Evolutionary conservation across 2,329 filamentous ascomycete genomes (phyloP), one percentile per base, ranked within the genome.

Genomic region (Neocucurbitaria cava): DNA sequence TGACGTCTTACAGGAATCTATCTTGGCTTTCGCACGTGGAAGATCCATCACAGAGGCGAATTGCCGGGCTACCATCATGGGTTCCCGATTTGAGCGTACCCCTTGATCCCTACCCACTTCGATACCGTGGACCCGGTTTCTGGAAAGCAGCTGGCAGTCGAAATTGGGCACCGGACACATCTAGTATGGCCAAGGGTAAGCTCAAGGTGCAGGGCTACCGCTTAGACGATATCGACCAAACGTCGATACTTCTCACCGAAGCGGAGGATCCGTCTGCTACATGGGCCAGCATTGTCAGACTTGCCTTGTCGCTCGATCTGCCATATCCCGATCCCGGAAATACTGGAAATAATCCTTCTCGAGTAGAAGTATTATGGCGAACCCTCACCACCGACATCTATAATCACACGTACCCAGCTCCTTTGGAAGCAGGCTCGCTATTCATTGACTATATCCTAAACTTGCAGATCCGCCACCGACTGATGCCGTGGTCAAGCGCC

Each of bases 381-480:
- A 69, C 65, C 11, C 40, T 69, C 5, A 66, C 61, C 17, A 70
- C 63, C 3, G 58, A 69, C 45, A 68, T 59, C 13, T 70, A 68
- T 39, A 50, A 57, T 17, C 52, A 67, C 11, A 51, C 30, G 11
- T 62, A 58, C 24, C 67, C 65, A 9, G 65, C 67, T 5, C 67
- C 66, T 0, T 2, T 40, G 1, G 7, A 53, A 38, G 46, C 53
- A 1, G 66, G 65, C 1, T 35, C 45, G 0, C 49, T 70, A 0
- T 70, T 70, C 53, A 67, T 70, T 17, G 66, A 69, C 30, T 70
- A 69, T 42, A 64, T 69, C 10, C 52, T 70, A 8, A 69, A 68
- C 49, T 56, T 70, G 6, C 67, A 69, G 43, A 64, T 70, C 20
- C 57, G 65, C 3, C 66, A 70, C 33, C 61, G 62, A 3, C 48